Evolutionary conservation across 768 basidiomycete species (phyloP), one percentile per base, ranked within the genome.

Genomic region (Termitomyces sp.): DNA sequence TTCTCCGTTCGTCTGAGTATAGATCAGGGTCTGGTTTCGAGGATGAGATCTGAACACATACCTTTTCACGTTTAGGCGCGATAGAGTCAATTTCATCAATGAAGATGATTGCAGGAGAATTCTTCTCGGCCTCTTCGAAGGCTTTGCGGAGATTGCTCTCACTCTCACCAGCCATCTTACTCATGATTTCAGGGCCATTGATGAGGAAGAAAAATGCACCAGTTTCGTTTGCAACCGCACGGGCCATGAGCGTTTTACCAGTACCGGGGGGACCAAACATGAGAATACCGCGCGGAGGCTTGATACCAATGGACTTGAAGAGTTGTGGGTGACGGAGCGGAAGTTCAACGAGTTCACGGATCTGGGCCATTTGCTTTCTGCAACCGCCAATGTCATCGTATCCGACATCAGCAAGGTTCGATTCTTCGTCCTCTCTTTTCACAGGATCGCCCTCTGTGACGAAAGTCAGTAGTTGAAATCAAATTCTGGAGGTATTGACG

Each of bases 191-290:
- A 52, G 97, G 97, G 54, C 97, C 97, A 69, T 98, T 99, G 77
- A 99, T 99, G 52, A 98, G 78, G 87, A 99, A 99, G 84, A 99
- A 99, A 85, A 99, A 99, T 16, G 97, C 97, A 51, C 97, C 97
- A 28, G 97, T 99, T 75, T 99, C 97, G 71, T 99, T 99, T 62
- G 97, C 97, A 48, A 99, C 97, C 7, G 97, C 97, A 65, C 97
- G 88, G 52, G 97, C 97, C 96, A 99, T 99, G 63, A 99, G 84
- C 6, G 97, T 98, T 79, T 98, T 99, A 81, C 97, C 97, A 22
- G 96, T 98, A 80, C 97, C 97, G 35, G 96, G 96, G 62, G 96
- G 96, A 56, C 96, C 96, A 68, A 84, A 99, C 93, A 99, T 90
- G 63, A 99, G 87, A 67, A 99, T 95, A 82, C 96, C 96, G 64